These are phyloP conservation scores for Sphaerulina musiva DNA, from an alignment of 2,329 filamentous ascomycete species.

Conservation along the genomic window DNA sequence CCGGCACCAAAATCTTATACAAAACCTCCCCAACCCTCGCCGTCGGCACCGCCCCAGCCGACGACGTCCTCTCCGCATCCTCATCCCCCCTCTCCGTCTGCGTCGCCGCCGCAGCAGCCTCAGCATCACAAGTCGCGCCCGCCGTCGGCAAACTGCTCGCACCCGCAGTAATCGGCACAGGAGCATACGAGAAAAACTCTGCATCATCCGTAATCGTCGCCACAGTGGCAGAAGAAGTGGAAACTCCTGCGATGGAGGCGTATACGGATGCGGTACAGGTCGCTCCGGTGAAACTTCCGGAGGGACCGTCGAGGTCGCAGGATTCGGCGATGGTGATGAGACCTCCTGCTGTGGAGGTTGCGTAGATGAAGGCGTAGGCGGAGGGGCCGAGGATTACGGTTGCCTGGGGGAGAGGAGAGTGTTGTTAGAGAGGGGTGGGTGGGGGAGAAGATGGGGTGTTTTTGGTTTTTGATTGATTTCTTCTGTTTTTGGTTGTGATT, in stretches of 20 bases:
- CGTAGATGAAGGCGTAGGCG: conserved; percentile 7
- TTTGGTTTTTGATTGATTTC: too few species aligned
- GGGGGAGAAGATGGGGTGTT: too few species aligned
- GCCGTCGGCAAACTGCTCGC: conserved; percentile 2
- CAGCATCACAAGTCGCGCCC: conserved; percentile 2
- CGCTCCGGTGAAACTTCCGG: conserved; percentile 4
- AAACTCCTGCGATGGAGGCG: not conserved
- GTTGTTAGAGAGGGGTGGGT: too few species aligned
- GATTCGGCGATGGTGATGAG: not conserved
- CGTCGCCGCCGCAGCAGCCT: not conserved
- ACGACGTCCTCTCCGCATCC: too few species aligned
- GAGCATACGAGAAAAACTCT: conserved; percentile 4
- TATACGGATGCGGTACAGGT: conserved; percentile 4
- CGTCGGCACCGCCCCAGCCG: too few species aligned
- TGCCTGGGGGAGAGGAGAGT: not conserved
- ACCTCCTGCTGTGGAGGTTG: conserved; percentile 3
- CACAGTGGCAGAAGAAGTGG: conserved; percentile 1
- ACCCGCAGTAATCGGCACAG: conserved; percentile 5
- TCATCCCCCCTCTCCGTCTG: too few species aligned
- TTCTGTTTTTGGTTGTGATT: too few species aligned
- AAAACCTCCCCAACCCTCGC: conserved; percentile 4
- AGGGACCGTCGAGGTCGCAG: conserved; percentile 8
- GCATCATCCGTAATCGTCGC: conserved; percentile 6
- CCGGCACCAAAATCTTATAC: conserved; percentile 11
- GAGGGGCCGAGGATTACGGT: conserved; percentile 8